Evolutionary conservation across 306 rosid species (phyloP).

Genomic region (Prunus armeniaca): DNA sequence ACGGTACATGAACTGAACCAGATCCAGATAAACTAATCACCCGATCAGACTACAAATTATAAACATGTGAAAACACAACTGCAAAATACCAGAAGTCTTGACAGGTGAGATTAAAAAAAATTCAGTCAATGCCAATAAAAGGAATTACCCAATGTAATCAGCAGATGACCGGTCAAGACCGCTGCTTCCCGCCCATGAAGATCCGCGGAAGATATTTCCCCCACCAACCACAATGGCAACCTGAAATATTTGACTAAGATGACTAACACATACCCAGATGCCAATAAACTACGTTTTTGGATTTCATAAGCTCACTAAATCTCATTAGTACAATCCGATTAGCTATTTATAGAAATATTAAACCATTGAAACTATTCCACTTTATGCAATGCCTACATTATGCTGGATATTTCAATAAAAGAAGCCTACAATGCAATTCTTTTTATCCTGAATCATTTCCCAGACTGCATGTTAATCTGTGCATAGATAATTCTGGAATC

Average conservation of each 20-base stretch:
- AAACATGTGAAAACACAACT: not conserved
- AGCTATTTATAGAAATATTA: not conserved
- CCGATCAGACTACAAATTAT: not conserved
- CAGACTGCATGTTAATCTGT: not conserved
- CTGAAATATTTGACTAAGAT: slow-evolving; percentile 49
- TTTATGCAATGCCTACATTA: not conserved
- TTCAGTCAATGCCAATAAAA: slow-evolving; percentile 1
- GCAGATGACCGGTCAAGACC: slow-evolving; percentile 98
- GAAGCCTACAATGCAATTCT: not conserved
- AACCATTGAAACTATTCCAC: not conserved
- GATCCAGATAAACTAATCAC: not conserved
- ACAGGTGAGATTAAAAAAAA: not conserved
- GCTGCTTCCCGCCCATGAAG: slow-evolving; percentile 84
- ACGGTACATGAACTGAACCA: not conserved
- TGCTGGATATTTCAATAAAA: not conserved
- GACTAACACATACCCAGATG: slow-evolving; percentile 1
- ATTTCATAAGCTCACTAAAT: not conserved
- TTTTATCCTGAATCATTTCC: slow-evolving; percentile 4
- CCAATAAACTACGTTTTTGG: not conserved
- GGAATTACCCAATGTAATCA: slow-evolving; percentile 84
- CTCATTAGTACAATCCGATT: not conserved
- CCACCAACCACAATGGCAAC: slow-evolving; percentile 97
- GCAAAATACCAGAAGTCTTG: not conserved
- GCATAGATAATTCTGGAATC: slow-evolving; percentile 4
- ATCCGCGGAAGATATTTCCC: slow-evolving; percentile 94